Conservation (phyloP, 768 basidiomycete genomes). For the Trametes elegans region DNA sequence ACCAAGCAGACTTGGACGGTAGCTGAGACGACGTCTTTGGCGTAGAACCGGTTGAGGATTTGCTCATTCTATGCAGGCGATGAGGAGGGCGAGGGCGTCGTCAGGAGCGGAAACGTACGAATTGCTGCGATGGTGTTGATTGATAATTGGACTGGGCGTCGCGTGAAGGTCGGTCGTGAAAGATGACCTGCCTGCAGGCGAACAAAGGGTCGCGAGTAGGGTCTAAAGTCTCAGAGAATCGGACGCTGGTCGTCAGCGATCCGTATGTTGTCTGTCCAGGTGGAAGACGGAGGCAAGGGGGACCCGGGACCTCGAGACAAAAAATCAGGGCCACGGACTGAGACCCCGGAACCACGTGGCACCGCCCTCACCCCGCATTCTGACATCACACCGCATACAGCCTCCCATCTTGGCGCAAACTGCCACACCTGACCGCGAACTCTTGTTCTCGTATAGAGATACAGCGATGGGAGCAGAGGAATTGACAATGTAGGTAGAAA, state of each 20-base stretch:
- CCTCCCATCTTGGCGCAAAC: too few species aligned
- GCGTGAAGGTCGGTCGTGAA: conserved; percentile 77
- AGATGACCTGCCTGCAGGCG: conserved; percentile 92
- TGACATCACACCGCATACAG: conserved; percentile 6
- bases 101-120: conserved; percentile 28
- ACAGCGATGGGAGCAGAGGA: too few species aligned
- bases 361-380: background rate
- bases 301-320: conserved; percentile 21
- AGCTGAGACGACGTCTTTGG: conserved; percentile 73
- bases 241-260: conserved; percentile 34
- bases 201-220: conserved; percentile 43
- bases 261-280: conserved; percentile 31
- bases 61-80: conserved; percentile 79
- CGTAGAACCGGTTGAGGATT: conserved; percentile 72
- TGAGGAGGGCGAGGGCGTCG: conserved; percentile 16
- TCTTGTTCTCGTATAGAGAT: too few species aligned
- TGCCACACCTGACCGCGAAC: too few species aligned
- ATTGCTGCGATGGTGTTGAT: conserved; percentile 47
- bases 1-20: conserved; percentile 85
- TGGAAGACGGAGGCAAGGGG: conserved; percentile 30
- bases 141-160: conserved; percentile 50
- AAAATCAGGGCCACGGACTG: conserved; percentile 19
- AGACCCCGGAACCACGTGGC: conserved; percentile 20
- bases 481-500: too few species aligned
- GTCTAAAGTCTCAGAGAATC: conserved; percentile 24